Conservation (phyloP, 2,329 filamentous ascomycete species). For the Celoporthe dispersa region DNA sequence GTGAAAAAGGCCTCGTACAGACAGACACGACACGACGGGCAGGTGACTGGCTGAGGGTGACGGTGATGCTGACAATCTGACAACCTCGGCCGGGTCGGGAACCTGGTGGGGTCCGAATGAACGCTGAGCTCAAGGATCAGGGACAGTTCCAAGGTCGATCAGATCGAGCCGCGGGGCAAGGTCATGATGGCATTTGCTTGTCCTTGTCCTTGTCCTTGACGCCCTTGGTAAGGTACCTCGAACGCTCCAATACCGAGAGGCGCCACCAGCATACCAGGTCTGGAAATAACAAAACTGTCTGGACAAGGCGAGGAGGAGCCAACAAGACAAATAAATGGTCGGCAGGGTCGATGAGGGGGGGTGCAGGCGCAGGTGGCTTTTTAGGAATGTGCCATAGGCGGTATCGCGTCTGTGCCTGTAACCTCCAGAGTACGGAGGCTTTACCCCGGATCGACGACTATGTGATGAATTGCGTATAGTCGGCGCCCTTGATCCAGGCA, state of each 20-base stretch:
- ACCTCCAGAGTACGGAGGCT: not conserved
- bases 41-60: not conserved
- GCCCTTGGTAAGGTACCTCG: not conserved
- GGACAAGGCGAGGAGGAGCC: not conserved
- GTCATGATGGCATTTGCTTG: not conserved
- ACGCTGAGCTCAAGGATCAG: not conserved
- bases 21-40: not conserved
- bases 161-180: conserved; percentile 2
- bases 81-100: conserved; percentile 7
- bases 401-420: not conserved
- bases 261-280: not conserved
- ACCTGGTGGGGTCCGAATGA: not conserved
- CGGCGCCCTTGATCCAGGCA: not conserved
- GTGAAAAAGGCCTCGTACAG: not conserved
- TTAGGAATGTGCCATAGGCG: not conserved
- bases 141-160: not conserved
- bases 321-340: not conserved
- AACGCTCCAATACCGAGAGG: not conserved
- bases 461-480: not conserved
- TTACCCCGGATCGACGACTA: not conserved
- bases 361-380: not conserved
- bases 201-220: not conserved
- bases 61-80: conserved; percentile 8
- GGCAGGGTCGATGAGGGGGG: too few species aligned
- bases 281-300: not conserved